Conservation (phyloP, 192 early-diverging fungal species). For the Funneliformis geosporum region DNA sequence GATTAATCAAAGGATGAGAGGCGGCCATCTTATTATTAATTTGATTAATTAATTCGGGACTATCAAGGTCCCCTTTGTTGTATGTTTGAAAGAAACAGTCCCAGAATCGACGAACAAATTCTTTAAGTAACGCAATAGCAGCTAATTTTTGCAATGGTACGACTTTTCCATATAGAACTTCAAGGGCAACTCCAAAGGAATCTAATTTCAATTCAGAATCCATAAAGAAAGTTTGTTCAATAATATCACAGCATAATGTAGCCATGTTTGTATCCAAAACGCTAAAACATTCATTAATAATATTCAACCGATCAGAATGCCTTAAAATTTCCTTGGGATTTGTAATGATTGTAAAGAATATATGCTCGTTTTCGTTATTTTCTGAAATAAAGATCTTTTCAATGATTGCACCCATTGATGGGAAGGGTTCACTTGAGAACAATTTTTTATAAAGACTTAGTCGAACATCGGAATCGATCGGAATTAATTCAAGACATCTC, state of each 20-base stretch:
- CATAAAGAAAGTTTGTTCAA: slow-evolving; percentile 27
- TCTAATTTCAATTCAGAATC: not conserved
- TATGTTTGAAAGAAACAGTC: not conserved
- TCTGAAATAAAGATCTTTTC: not conserved
- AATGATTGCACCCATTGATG: slow-evolving; percentile 11
- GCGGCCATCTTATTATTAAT: slow-evolving; percentile 17
- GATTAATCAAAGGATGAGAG: slow-evolving; percentile 15
- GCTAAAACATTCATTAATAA: slow-evolving; percentile 18
- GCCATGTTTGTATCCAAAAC: slow-evolving; percentile 5
- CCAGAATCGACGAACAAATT: slow-evolving; percentile 30
- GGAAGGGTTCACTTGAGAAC: slow-evolving; percentile 10
- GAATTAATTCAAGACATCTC: slow-evolving; percentile 4
- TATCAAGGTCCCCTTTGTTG: not conserved
- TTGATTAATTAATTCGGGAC: not conserved
- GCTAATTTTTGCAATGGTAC: slow-evolving; percentile 2
- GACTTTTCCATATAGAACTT: not conserved
- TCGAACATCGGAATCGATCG: not conserved
- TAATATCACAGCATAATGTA: slow-evolving; percentile 28
- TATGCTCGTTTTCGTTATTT: not conserved
- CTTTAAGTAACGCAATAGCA: slow-evolving; percentile 27
- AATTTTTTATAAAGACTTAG: slow-evolving; percentile 13
- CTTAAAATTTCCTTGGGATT: not conserved
- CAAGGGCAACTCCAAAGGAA: not conserved
- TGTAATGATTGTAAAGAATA: not conserved
- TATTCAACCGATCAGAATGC: not conserved